Percentiles rank a stretch among this genome's conserved stretches.
Conservation (phyloP, 805 yeast species). For the Kodamaea laetipori region DNA sequence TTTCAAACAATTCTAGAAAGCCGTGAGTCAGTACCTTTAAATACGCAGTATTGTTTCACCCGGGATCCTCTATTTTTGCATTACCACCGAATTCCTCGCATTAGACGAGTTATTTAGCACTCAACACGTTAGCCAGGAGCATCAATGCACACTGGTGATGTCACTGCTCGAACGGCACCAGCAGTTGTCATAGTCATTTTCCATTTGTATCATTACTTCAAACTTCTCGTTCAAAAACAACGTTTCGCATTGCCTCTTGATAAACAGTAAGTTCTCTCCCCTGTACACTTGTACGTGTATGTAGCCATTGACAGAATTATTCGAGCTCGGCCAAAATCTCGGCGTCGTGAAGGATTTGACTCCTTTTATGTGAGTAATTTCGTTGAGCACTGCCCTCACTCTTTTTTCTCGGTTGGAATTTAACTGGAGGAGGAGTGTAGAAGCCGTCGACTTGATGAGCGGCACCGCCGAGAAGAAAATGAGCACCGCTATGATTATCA, state of each 20-base stretch:
- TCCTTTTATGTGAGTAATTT: constrained; percentile 71
- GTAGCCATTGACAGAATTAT: constrained; percentile 52
- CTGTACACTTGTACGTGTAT: constrained; percentile 74
- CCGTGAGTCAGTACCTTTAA: no score
- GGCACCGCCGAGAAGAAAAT: constrained; percentile 85
- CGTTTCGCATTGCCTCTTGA: constrained; percentile 61
- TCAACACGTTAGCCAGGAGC: no score
- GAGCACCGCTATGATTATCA: constrained; percentile 79
- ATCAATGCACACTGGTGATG: constrained; percentile 1
- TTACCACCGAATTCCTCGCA: no score
- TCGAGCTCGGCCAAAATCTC: constrained; percentile 76
- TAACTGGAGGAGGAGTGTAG: constrained; percentile 66
- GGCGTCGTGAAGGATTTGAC: constrained; percentile 86
- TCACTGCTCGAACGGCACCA: constrained; percentile 55
- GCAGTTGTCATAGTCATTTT: constrained; percentile 60
- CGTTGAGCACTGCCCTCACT: constrained; percentile 66
- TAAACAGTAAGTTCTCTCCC: constrained; percentile 64
- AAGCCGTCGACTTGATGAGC: constrained; percentile 76
- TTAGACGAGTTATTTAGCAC: no score
- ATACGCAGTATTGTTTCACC: no score
- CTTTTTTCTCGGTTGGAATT: constrained; percentile 59
- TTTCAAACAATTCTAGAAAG: no score
- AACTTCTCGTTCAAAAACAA: constrained; percentile 53
- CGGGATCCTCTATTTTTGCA: no score
- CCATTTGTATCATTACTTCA: constrained; percentile 67